Conservation (phyloP, 495 filamentous ascomycete species). For the Hyaloscypha variabilis region DNA sequence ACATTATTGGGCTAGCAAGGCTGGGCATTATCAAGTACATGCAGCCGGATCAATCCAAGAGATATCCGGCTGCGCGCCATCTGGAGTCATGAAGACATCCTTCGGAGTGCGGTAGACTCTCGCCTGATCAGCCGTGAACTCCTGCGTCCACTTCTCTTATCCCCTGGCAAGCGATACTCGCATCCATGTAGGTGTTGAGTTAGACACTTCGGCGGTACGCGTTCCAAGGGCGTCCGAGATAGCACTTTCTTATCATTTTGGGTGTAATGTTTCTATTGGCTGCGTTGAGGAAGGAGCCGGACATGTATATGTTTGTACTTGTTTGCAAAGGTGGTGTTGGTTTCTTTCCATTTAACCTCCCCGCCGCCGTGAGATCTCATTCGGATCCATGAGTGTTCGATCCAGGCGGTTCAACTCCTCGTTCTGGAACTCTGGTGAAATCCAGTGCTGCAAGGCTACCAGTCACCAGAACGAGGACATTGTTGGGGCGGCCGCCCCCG, state of each 20-base stretch:
- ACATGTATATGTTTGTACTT: constrained; percentile 66
- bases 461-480: no score
- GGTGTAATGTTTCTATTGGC: constrained; percentile 48
- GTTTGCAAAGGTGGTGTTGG: constrained; percentile 63
- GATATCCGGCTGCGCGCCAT: background rate
- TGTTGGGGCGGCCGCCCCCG: no score
- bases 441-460: no score
- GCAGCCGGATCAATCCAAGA: constrained; percentile 5
- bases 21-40: background rate
- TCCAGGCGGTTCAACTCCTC: constrained; percentile 23
- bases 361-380: constrained; percentile 59
- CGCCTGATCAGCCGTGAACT: constrained; percentile 1
- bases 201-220: constrained; percentile 53
- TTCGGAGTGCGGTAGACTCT: background rate
- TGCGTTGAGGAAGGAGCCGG: constrained; percentile 47
- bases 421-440: no score
- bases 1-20: no score
- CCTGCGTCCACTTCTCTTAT: constrained; percentile 28
- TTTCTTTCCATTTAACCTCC: constrained; percentile 68
- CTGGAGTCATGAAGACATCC: constrained; percentile 5
- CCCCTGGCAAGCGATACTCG: constrained; percentile 47
- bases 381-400: constrained; percentile 8
- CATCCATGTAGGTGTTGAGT: constrained; percentile 52
- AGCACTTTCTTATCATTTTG: constrained; percentile 48
- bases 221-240: constrained; percentile 63